Base-by-base conservation (phyloP, 139 green algal species). In the Ettlia oleoabundans region DNA sequence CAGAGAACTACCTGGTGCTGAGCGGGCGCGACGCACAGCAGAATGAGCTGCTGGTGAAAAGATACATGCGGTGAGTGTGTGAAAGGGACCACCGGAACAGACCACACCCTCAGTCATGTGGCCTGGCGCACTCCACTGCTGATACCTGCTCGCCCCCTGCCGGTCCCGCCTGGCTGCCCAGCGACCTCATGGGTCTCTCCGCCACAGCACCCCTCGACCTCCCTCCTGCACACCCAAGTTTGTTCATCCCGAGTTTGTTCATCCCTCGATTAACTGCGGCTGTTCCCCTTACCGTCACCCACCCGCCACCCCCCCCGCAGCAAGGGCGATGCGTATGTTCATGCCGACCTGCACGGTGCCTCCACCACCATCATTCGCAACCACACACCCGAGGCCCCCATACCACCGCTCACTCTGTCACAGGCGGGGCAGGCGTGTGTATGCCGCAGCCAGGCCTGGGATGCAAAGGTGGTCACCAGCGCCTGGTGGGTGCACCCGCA, bases 21-120 rank as follows among this genome's bases (percentile, higher is more conserved):
- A 90, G 76, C 64, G 97, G 96, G 1, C 84, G 94, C 0, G 96
- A 99, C 76, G 93, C 94, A 32, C 94, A 98, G 86, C 95, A 99
- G 89, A 99, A 99, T 84, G 96, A 98, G 87, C 86, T 98, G 73
- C 89, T 99, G 24, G 93, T 98, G 24, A 98, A 98, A 88, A 85
- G 88, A 15, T 92, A 95, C 85, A 42, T 92, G 71, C 47, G 61
- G 72, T 83, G 42, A 61, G 73, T 15, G 10, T 10, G 47, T 15
- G 47, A 15, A 10, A 15, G 13, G 47, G 47, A 58, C 47, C 47
- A 58, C 13, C n/a, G n/a, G n/a, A n/a, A n/a, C n/a, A n/a, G n/a
- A n/a, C n/a, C n/a, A n/a, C n/a, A n/a, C n/a, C n/a, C n/a, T n/a
- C n/a, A n/a, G n/a, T n/a, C n/a, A n/a, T n/a, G n/a, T n/a, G n/a